These are phyloP conservation scores for Medicago ruthenica DNA, from an alignment of 306 rosid genomes.

Conservation along the genomic window DNA sequence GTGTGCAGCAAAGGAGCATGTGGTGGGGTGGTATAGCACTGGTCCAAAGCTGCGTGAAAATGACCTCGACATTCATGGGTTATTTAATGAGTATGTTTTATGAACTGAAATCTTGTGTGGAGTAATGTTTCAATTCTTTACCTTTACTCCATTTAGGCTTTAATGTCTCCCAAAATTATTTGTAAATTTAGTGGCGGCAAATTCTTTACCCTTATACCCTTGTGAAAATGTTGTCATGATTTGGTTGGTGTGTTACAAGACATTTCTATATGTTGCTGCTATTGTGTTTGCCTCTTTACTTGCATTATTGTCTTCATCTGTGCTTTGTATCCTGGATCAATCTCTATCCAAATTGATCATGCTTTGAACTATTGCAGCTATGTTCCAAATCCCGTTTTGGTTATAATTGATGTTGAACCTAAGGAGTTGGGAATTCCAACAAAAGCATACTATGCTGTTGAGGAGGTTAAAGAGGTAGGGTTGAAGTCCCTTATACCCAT, in stretches of 20 bases:
- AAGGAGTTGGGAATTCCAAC: conserved; percentile 95
- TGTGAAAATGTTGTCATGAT: not conserved
- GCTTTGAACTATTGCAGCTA: conserved; percentile 57
- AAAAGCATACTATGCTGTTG: conserved; percentile 91
- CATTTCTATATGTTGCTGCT: conserved; percentile 19
- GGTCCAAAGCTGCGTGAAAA: conserved; percentile 92
- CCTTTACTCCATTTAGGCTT: conserved; percentile 8
- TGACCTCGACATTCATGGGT: conserved; percentile 82
- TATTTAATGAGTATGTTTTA: conserved; percentile 71
- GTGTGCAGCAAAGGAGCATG: conserved; percentile 83
- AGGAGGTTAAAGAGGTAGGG: conserved; percentile 86
- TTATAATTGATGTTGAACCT: conserved; percentile 90
- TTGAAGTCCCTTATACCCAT: not conserved
- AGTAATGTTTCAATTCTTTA: not conserved
- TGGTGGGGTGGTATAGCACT: conserved; percentile 94
- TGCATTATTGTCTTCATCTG: conserved; percentile 5
- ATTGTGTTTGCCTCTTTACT: not conserved
- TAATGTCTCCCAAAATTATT: not conserved
- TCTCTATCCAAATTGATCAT: conserved; percentile 24
- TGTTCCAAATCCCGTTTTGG: conserved; percentile 87
- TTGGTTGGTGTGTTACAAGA: conserved; percentile 22
- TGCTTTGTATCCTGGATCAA: conserved; percentile 10
- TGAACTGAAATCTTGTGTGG: conserved; percentile 47
- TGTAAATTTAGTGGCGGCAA: not conserved
- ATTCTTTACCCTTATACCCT: not conserved